A percentile compares a stretch with the other conserved stretches of the same genome.
Evolutionary conservation across 441 rosid species (phyloP).

Genomic region (Adansonia madagascariensis): DNA sequence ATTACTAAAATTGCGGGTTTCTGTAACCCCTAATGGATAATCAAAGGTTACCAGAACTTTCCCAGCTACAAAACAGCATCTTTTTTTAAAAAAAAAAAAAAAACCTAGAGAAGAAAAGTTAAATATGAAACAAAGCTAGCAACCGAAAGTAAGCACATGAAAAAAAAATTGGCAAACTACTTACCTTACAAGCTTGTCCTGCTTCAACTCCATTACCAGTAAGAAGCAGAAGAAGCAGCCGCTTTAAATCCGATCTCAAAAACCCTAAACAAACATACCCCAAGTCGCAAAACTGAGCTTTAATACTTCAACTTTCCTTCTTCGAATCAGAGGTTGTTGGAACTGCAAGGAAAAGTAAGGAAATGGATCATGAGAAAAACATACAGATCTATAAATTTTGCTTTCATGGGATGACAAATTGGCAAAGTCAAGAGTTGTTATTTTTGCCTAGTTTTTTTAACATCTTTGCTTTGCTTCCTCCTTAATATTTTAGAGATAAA

Average conservation of each 20-base stretch:
- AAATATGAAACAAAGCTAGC: constrained; percentile 20
- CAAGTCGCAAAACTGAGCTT: not conserved
- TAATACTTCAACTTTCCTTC: not conserved
- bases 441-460: not conserved
- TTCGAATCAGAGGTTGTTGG: constrained; percentile 8
- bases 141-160: not conserved
- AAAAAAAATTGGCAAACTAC: not conserved
- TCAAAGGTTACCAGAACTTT: constrained; percentile 7
- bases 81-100: not conserved
- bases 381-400: not conserved
- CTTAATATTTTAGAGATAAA: not conserved
- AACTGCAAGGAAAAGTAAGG: not conserved
- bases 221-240: constrained; percentile 25
- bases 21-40: constrained; percentile 23
- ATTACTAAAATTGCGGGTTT: not conserved
- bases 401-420: constrained; percentile 17
- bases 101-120: constrained; percentile 9
- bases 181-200: constrained; percentile 72
- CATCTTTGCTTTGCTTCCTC: not conserved
- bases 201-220: constrained; percentile 65
- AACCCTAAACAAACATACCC: constrained; percentile 3
- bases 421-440: not conserved
- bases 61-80: constrained; percentile 23
- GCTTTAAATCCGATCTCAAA: not conserved
- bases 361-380: constrained; percentile 7